phyloP scores from a whole-genome alignment of 441 rosid genomes.

The Erodium moschatum region DNA sequence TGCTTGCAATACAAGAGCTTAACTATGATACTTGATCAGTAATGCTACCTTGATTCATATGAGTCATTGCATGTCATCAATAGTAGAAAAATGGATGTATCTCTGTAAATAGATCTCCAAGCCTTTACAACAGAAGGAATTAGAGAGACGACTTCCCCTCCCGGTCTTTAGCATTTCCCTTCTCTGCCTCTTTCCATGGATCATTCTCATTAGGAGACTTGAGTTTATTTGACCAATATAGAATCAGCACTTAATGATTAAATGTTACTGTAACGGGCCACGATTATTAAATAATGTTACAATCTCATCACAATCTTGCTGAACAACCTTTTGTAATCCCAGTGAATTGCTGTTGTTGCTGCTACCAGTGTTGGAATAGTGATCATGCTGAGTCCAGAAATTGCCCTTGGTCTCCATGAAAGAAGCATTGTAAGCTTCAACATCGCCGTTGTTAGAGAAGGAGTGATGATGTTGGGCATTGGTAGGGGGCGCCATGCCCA shows the following conservation, averaged over 20 bases:
- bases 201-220: too few species aligned
- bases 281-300: too few species aligned
- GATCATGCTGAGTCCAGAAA: constrained; percentile 35
- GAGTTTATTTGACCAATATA: too few species aligned
- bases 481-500: constrained; percentile 65
- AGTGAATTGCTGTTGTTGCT: too few species aligned
- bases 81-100: constrained; percentile 57
- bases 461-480: not conserved
- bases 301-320: constrained; percentile 52
- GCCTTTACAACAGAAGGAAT: too few species aligned
- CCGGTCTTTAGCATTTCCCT: too few species aligned
- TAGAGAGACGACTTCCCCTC: too few species aligned
- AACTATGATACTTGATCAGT: not conserved
- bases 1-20: constrained; percentile 16
- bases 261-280: too few species aligned
- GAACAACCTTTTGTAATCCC: constrained; percentile 26
- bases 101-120: too few species aligned
- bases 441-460: constrained; percentile 21
- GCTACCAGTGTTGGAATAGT: constrained; percentile 15
- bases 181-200: too few species aligned
- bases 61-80: constrained; percentile 70
- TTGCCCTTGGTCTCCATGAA: constrained; percentile 38
- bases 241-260: too few species aligned
- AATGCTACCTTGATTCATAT: constrained; percentile 43
- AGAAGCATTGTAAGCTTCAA: constrained; percentile 15